Evolutionary conservation across 139 green algal genomes (phyloP).

Genomic region (Pleodorina starrii): DNA sequence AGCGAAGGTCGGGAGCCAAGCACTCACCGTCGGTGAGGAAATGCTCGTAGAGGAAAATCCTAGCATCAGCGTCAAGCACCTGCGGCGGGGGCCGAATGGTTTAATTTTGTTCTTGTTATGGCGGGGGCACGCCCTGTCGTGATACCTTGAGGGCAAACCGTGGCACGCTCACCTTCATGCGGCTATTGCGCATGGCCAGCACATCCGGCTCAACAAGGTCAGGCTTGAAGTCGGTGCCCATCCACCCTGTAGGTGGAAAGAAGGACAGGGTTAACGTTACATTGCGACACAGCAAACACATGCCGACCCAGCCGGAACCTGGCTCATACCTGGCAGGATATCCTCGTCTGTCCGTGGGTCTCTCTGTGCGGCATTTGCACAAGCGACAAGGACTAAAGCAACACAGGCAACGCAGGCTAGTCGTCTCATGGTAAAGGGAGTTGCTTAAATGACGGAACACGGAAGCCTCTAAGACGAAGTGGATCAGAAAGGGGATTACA

Average conservation of each 20-base stretch:
- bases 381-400: neutral
- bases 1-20: no score
- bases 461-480: no score
- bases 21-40: constrained; percentile 51
- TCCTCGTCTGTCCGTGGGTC: constrained; percentile 52
- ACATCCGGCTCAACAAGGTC: constrained; percentile 21
- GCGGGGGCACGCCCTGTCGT: neutral
- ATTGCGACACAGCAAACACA: no score
- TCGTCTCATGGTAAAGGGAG: constrained; percentile 4
- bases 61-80: constrained; percentile 60
- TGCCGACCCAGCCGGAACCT: no score
- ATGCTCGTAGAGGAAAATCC: constrained; percentile 61
- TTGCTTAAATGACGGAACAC: no score
- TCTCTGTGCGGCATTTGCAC: neutral
- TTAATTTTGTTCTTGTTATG: no score
- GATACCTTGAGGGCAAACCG: neutral
- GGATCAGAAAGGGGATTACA: no score
- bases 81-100: neutral
- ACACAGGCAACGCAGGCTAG: neutral
- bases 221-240: constrained; percentile 33
- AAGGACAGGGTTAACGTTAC: neutral
- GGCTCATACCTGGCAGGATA: constrained; percentile 43
- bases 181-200: neutral
- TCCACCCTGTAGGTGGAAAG: neutral
- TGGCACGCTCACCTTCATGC: constrained; percentile 25